Conservation (phyloP, 202 grass and related monocot species). For the Bolboschoenoplectus hybrid region DNA sequence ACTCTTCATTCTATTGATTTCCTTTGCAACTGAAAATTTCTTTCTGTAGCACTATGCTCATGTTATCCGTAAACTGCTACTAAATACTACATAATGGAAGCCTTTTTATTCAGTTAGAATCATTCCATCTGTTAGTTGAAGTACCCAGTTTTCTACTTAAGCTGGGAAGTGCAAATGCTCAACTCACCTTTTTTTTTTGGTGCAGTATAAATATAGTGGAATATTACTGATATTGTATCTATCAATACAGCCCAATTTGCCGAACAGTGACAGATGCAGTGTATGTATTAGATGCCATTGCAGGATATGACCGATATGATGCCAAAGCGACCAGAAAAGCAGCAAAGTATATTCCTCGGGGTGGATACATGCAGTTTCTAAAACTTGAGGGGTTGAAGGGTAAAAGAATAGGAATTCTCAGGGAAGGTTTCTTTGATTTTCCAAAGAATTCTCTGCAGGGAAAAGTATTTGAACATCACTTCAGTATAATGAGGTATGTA, state of each 20-base stretch:
- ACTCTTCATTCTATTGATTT: background rate
- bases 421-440: conserved; percentile 44
- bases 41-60: too few species aligned
- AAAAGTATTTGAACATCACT: conserved; percentile 47
- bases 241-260: conserved; percentile 53
- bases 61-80: too few species aligned
- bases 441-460: conserved; percentile 7
- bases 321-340: conserved; percentile 40
- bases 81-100: background rate
- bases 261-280: conserved; percentile 58
- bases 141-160: background rate
- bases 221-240: conserved; percentile 9
- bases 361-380: conserved; percentile 59
- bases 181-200: background rate
- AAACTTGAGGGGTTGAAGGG: conserved; percentile 51
- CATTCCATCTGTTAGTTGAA: background rate
- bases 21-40: background rate
- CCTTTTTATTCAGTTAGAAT: background rate
- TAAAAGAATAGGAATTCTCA: conserved; percentile 51
- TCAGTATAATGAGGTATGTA: conserved; percentile 51
- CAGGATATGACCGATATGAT: conserved; percentile 50
- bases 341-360: conserved; percentile 50
- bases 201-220: conserved; percentile 13
- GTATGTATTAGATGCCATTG: conserved; percentile 53
- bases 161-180: background rate